phyloP scores from a whole-genome alignment of 179 eudicot species.

The Gypsophila paniculata region DNA sequence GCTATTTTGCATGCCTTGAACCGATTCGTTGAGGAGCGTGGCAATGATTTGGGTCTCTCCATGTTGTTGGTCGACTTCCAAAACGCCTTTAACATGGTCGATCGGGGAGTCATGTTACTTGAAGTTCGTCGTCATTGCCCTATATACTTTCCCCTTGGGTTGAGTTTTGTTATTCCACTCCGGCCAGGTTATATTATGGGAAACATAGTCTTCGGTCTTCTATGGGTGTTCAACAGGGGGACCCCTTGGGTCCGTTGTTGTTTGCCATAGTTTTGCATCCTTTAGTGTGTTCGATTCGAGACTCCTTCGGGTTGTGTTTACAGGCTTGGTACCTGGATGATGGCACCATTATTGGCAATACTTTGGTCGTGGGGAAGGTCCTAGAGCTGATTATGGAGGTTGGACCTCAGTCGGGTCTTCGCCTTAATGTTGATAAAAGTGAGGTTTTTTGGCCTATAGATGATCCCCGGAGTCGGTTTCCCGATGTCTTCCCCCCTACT shows the following conservation, averaged over 20 bases:
- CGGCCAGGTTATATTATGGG: too few species aligned
- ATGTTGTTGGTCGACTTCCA: too few species aligned
- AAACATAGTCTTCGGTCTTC: too few species aligned
- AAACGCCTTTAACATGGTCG: too few species aligned
- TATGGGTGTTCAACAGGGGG: too few species aligned
- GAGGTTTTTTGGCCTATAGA: background rate
- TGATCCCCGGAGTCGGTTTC: background rate
- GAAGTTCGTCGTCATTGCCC: background rate
- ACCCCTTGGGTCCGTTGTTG: too few species aligned
- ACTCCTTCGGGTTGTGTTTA: background rate
- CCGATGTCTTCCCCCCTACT: too few species aligned
- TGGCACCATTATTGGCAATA: background rate
- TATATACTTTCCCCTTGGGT: background rate
- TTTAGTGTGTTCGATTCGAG: background rate
- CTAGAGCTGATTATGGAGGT: background rate
- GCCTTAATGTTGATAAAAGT: background rate
- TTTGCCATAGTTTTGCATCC: background rate
- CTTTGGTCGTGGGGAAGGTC: background rate
- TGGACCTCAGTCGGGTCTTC: background rate
- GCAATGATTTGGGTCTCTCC: background rate
- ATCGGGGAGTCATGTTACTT: background rate
- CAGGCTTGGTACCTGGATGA: too few species aligned
- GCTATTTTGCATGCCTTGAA: background rate
- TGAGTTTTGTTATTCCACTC: too few species aligned
- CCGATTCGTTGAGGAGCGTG: background rate